phyloP scores from a whole-genome alignment of 345 rosid genomes.

The Citropsis articulata region DNA sequence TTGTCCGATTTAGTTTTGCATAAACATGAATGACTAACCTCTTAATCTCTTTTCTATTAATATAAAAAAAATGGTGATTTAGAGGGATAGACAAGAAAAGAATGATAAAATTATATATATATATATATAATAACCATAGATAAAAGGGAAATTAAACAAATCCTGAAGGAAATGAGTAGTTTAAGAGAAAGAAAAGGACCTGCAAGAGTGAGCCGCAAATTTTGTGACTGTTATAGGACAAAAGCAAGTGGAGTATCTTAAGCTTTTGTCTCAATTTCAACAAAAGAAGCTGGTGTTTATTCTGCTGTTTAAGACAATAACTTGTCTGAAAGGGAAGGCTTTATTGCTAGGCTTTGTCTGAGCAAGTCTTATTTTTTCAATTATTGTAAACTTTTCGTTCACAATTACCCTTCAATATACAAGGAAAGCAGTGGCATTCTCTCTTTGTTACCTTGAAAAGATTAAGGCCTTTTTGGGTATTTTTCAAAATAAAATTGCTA shows the following conservation, averaged over 20 bases:
- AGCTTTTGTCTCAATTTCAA: neutral
- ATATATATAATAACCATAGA: neutral
- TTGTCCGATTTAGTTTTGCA: neutral
- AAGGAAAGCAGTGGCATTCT: neutral
- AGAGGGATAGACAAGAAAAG: neutral
- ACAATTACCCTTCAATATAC: neutral
- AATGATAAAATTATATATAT: neutral
- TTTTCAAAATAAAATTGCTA: neutral
- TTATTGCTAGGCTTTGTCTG: neutral
- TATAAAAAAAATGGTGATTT: neutral
- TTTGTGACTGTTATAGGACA: neutral
- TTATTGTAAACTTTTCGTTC: neutral
- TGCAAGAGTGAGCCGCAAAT: neutral
- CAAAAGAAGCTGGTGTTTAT: neutral
- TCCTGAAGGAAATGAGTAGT: neutral
- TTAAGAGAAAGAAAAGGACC: slow-evolving; percentile 4
- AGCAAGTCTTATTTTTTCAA: neutral
- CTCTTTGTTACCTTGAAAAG: neutral
- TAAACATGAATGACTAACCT: neutral
- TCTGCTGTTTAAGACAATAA: neutral
- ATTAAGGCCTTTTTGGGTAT: neutral
- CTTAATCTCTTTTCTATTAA: neutral
- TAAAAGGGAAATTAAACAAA: neutral
- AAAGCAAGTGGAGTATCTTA: too few species aligned
- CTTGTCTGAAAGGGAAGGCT: neutral